Evolutionary conservation across 225 moss, liverwort and hornwort species (phyloP).

Genomic region (Sphagnum contortum): DNA sequence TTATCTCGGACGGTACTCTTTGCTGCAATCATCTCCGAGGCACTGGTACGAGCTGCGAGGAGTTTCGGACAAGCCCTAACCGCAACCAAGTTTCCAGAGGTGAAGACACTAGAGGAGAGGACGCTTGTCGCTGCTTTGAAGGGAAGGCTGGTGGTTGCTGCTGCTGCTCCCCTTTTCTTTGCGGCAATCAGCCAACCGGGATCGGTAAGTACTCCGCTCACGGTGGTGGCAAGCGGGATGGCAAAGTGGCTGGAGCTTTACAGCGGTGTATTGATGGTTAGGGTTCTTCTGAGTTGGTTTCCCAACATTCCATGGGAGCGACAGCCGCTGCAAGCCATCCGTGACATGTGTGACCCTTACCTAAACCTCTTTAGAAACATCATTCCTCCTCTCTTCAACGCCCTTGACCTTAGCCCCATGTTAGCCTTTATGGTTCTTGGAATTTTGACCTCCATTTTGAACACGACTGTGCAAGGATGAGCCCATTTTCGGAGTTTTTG

Average conservation of each 20-base stretch:
- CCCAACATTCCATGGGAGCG: constrained; percentile 98
- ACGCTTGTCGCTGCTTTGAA: constrained; percentile 66
- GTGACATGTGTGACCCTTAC: constrained; percentile 99
- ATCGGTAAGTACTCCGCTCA: constrained; percentile 84
- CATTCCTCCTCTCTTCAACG: constrained; percentile 95
- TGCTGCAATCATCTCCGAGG: constrained; percentile 16
- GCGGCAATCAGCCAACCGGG: constrained; percentile 75
- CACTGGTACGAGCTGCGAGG: constrained; percentile 18
- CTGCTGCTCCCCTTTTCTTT: constrained; percentile 57
- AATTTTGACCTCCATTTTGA: constrained; percentile 79
- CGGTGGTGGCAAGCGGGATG: constrained; percentile 97
- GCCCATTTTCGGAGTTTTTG: background rate
- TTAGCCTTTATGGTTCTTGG: constrained; percentile 94
- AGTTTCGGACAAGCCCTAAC: constrained; percentile 12
- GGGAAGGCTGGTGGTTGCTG: constrained; percentile 74
- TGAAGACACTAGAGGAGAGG: constrained; percentile 35
- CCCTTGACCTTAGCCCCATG: constrained; percentile 96
- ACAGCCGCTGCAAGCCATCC: constrained; percentile 94
- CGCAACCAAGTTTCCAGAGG: constrained; percentile 24
- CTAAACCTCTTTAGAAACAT: constrained; percentile 94
- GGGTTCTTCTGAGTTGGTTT: constrained; percentile 97
- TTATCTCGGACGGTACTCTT: constrained; percentile 22
- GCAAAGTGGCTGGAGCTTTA: constrained; percentile 99
- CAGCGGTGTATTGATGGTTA: constrained; percentile 96
- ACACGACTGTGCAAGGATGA: constrained; percentile 68